Evolutionary conservation across 305 asterid species (phyloP).

Genomic region (Solanum aculeatissimum): DNA sequence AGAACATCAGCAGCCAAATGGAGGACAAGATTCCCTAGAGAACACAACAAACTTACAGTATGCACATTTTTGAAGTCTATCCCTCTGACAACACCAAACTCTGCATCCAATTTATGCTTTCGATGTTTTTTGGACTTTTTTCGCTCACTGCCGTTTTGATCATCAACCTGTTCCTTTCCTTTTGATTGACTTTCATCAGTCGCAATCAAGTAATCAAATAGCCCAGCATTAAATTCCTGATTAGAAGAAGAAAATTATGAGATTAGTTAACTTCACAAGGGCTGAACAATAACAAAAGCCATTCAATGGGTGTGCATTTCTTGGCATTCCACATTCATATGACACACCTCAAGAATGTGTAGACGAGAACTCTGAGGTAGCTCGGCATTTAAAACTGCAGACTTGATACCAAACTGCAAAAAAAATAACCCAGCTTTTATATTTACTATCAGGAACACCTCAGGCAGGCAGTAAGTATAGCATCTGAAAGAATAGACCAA

Average conservation of each 20-base stretch:
- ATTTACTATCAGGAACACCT: neutral
- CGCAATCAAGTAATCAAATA: slow-evolving; percentile 84
- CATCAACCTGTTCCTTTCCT: slow-evolving; percentile 31
- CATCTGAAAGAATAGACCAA: neutral
- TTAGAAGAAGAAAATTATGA: neutral
- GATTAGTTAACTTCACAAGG: neutral
- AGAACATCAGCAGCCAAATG: neutral
- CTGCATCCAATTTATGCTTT: slow-evolving; percentile 65
- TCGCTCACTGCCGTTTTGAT: slow-evolving; percentile 23
- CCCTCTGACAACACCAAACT: slow-evolving; percentile 95
- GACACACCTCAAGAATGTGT: slow-evolving; percentile 70
- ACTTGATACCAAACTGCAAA: slow-evolving; percentile 78
- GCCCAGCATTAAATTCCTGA: slow-evolving; percentile 91
- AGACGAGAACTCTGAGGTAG: slow-evolving; percentile 92
- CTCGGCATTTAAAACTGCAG: slow-evolving; percentile 91
- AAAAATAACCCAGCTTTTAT: neutral
- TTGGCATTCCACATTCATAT: neutral
- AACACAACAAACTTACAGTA: slow-evolving; percentile 43
- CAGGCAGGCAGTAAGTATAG: neutral
- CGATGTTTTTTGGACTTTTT: slow-evolving; percentile 42
- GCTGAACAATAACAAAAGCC: neutral
- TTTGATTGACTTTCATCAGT: slow-evolving; percentile 51
- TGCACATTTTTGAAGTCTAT: slow-evolving; percentile 88
- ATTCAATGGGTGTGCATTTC: neutral
- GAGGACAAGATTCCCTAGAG: neutral